Base-by-base conservation (phyloP, 768 basidiomycete genomes). In the Boletus eberwhitei region DNA sequence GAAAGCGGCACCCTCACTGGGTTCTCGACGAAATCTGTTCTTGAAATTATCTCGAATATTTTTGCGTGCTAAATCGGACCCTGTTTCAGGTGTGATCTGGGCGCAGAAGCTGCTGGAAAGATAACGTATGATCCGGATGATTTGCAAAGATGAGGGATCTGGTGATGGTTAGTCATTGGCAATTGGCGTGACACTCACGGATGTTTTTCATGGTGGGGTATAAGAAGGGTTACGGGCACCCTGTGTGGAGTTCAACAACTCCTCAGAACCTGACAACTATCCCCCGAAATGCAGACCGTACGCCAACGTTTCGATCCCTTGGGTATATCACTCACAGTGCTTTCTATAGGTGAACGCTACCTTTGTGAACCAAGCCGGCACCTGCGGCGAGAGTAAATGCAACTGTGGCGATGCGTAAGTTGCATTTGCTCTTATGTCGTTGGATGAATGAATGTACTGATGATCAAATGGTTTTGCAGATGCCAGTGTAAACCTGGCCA, bases 261-360 rank as follows among this genome's bases (percentile, higher is more conserved):
- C 17, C 5, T 42, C 36, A 47, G 22, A 49, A 1, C 48, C 43
- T 21, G 2, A 34, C 48, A 8, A 48, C 40, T 24, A 34, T 11
- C 36, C 9, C 9, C 32, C 4, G 36, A 51, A 8, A 64, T 64
- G 63, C 59, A 64, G 54, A 52, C 45, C 32, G 63, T 64, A 54
- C 12, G 62, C 16, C 22, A 3, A 9, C 32, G 16, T 9, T 31
- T n/a, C 11, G 24, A 8, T 29, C 4, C 4, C 39, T 26, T 4
- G 32, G 4, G 14, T 17, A 0, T 17, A 14, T 50, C 35, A 9
- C 53, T 60, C n/a, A 57, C 26, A 7, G n/a, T 14, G 5, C 17
- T 7, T 7, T 40, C 8, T 5, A 54, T 14, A 64, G 62, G 44
- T 38, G 7, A 53, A 54, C 51, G 17, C 39, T 24, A 55, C 32